phyloP scores from a whole-genome alignment of 2,329 filamentous ascomycete genomes.

The Cladosporium sp. region DNA sequence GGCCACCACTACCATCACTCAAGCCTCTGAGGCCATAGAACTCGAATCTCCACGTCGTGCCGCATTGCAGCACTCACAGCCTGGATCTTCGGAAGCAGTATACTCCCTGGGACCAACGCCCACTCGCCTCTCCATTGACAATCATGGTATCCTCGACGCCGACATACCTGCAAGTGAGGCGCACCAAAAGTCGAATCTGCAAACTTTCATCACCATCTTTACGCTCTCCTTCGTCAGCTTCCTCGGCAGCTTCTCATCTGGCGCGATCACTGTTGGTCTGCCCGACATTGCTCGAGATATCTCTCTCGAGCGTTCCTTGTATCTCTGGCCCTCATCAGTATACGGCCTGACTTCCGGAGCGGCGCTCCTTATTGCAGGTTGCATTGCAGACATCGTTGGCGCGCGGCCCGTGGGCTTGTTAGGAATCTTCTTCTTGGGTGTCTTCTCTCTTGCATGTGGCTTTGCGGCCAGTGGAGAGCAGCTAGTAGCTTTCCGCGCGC shows the following conservation, averaged over 20 bases:
- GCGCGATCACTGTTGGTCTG: slow-evolving; percentile 19
- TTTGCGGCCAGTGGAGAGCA: slow-evolving; percentile 26
- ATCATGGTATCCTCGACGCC: neutral
- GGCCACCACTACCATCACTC: neutral
- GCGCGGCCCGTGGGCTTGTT: slow-evolving; percentile 43
- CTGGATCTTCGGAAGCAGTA: neutral
- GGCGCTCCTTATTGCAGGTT: slow-evolving; percentile 47
- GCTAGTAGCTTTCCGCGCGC: slow-evolving; percentile 25
- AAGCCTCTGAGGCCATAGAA: slow-evolving; percentile 4
- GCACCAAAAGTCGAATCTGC: neutral
- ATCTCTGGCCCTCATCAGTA: slow-evolving; percentile 21
- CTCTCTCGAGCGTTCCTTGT: slow-evolving; percentile 15
- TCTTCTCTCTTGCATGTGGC: slow-evolving; percentile 44
- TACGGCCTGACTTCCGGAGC: slow-evolving; percentile 46
- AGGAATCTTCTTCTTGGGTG: slow-evolving; percentile 42
- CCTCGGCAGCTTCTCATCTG: slow-evolving; percentile 21
- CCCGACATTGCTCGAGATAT: slow-evolving; percentile 19
- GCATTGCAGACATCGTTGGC: slow-evolving; percentile 50
- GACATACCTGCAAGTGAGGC: neutral
- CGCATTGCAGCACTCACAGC: neutral
- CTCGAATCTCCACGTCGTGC: neutral
- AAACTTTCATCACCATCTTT: slow-evolving; percentile 8
- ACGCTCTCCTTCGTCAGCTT: slow-evolving; percentile 11
- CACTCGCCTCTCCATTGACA: neutral
- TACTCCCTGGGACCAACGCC: neutral